Evolutionary conservation across 306 rosid species (phyloP), one percentile per base, ranked within the genome.

Genomic region (Medicago ruthenica): DNA sequence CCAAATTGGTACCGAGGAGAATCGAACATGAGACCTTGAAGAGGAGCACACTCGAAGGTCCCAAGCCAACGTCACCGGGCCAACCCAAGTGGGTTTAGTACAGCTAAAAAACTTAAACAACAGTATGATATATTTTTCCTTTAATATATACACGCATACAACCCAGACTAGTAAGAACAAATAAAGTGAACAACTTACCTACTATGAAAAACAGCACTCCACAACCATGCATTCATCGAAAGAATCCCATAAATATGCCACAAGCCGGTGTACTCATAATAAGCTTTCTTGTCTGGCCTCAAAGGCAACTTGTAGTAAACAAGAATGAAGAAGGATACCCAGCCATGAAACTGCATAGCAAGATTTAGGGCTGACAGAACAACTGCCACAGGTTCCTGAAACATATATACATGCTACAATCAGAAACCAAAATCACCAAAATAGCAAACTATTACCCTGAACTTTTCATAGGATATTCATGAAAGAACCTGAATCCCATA

Each of bases 251-350:
- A 90, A 71, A 92, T 89, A 79, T 95, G 99, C 92, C 99, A 95
- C 86, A 95, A 39, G 41, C 97, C 97, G 7, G 99, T 89, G 78
- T 78, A 95, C 80, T 90, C 97, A 48, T 95, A 95, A 78, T 86
- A 86, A 15, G 96, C 83, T 82, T 59, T 95, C 89, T 88, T 95
- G 75, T 77, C 77, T 47, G 90, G 79, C 85, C 76, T 86, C 91
- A 86, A 80, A 48, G 90, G 86, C 87, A 95, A 87, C 83, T 87
- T 95, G 84, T 95, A 95, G 89, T 95, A 86, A 60, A 92, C 70
- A 78, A 92, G 93, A 87, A 95, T 92, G 83, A 92, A 95, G 80
- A 95, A 95, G 2, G 99, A 95, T 44, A 95, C 88, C 99, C 99
- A 95, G 20, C 99, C 99, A 73, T 95, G 99, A 87, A 95, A 95